Percentiles rank a stretch among this genome's conserved stretches.
phyloP scores from a whole-genome alignment of 2,329 filamentous ascomycete genomes.

The Fusarium fujikuroi region DNA sequence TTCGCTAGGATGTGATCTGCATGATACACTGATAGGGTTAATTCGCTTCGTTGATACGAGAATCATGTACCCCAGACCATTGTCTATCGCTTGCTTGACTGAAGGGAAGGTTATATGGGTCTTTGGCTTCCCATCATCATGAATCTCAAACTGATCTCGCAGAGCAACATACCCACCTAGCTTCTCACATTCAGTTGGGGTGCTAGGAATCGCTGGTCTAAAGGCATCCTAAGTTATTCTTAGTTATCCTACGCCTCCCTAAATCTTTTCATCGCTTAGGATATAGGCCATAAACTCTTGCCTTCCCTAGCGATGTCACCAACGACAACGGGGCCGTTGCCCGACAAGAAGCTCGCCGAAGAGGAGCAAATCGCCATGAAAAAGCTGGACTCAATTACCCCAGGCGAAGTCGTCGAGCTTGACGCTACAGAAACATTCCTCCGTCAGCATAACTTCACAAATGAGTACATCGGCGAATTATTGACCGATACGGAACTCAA shows the following conservation, averaged over 20 bases:
- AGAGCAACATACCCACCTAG: neutral
- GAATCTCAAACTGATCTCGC: too few species aligned
- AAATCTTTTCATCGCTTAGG: fast-evolving
- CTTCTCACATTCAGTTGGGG: too few species aligned
- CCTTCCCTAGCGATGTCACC: neutral
- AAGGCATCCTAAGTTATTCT: neutral
- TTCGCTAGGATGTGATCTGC: neutral
- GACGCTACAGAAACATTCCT: constrained; percentile 36
- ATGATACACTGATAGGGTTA: constrained; percentile 10
- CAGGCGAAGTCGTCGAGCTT: constrained; percentile 29
- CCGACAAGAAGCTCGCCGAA: neutral
- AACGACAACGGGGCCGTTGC: neutral
- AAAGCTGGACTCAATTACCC: constrained; percentile 27
- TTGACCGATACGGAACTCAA: constrained; percentile 22
- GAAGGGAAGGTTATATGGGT: neutral
- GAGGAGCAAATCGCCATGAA: constrained; percentile 30
- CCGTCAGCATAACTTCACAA: constrained; percentile 34
- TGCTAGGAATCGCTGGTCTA: neutral
- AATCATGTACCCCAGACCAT: neutral
- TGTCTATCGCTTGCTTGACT: neutral
- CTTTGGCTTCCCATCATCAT: neutral
- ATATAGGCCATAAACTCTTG: fast-evolving
- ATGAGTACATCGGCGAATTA: constrained; percentile 36
- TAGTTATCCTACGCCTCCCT: neutral
- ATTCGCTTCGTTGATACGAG: neutral